Percentiles rank a stretch among this genome's conserved stretches.
Conservation (phyloP, 106 monocot genomes). For the Dendrobium catenatum region DNA sequence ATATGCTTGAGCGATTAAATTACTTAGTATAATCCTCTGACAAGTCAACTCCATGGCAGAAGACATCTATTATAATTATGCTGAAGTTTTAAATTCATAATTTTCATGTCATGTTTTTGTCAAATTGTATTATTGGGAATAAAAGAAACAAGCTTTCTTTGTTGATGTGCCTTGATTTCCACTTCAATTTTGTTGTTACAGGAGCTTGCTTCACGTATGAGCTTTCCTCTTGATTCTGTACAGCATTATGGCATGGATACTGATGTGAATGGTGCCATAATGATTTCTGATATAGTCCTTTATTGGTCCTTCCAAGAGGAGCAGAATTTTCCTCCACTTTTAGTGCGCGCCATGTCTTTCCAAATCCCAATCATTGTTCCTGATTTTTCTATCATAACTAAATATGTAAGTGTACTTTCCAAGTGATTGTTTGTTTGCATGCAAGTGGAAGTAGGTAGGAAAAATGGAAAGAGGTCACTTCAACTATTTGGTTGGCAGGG, state of each 20-base stretch:
- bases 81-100: neutral
- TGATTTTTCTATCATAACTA: slow-evolving; percentile 55
- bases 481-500: neutral
- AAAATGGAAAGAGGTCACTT: neutral
- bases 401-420: slow-evolving; percentile 43
- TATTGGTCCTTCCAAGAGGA: slow-evolving; percentile 75
- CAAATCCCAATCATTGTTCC: slow-evolving; percentile 71
- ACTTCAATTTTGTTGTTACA: slow-evolving; percentile 15
- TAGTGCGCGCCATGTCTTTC: slow-evolving; percentile 82
- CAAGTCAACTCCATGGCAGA: neutral
- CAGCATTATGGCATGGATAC: slow-evolving; percentile 53
- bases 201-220: slow-evolving; percentile 61
- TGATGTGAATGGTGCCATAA: slow-evolving; percentile 51
- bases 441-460: neutral
- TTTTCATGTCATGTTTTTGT: neutral
- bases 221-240: slow-evolving; percentile 52
- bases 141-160: neutral
- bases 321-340: slow-evolving; percentile 73
- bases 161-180: neutral
- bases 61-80: neutral
- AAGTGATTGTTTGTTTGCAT: neutral
- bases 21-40: neutral
- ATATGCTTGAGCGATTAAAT: too few species aligned
- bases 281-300: slow-evolving; percentile 66
- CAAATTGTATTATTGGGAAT: neutral